Conservation (phyloP, 306 rosid species). For the Pterocarpus santalinus region DNA sequence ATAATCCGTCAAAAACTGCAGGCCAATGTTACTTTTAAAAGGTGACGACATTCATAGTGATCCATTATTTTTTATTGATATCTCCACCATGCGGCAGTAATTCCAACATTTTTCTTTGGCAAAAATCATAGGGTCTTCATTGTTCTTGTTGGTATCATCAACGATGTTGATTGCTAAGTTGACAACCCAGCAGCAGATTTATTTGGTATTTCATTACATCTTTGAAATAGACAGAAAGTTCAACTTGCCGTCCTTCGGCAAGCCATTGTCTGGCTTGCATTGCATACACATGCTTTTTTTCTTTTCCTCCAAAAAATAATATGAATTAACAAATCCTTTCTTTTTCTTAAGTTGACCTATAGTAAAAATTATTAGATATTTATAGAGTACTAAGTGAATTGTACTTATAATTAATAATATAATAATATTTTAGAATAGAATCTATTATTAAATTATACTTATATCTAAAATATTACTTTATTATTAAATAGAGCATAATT, state of each 20-base stretch:
- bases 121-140: conserved; percentile 29
- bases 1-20: conserved; percentile 12
- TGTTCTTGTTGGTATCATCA: conserved; percentile 16
- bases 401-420: too few species aligned
- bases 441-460: too few species aligned
- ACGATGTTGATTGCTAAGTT: conserved; percentile 6
- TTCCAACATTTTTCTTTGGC: conserved; percentile 2
- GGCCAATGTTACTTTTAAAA: conserved; percentile 32
- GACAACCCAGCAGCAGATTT: not conserved
- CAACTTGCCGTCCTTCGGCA: conserved; percentile 49
- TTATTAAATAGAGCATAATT: too few species aligned
- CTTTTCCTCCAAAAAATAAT: too few species aligned
- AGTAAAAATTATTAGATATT: too few species aligned
- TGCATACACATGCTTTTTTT: too few species aligned
- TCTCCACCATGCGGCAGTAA: conserved; percentile 17
- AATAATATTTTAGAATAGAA: too few species aligned
- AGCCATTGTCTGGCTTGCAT: not conserved
- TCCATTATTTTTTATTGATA: not conserved
- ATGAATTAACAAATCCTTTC: not conserved
- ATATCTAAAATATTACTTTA: too few species aligned
- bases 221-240: not conserved
- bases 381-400: too few species aligned
- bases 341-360: too few species aligned
- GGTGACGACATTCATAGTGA: conserved; percentile 18
- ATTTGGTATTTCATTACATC: not conserved